Conservation (phyloP, 192 early-diverging fungal genomes). For the Chytriomyces confervae region DNA sequence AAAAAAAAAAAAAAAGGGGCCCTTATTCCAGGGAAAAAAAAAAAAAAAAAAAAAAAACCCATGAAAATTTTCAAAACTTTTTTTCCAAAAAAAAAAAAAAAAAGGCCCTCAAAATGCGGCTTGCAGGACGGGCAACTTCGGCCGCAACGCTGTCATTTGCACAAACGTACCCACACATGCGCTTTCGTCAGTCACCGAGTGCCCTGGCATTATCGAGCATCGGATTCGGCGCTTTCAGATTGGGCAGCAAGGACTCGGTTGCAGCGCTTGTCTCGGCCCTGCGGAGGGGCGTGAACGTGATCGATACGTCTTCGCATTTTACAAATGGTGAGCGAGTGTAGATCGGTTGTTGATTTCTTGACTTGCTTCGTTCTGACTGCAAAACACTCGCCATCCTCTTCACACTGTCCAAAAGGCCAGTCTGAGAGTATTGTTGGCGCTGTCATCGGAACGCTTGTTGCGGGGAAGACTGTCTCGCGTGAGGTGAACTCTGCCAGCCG, state of each 20-base stretch:
- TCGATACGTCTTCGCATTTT: conserved; percentile 78
- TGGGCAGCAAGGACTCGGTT: conserved; percentile 39
- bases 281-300: conserved; percentile 68
- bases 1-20: no score
- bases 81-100: no score
- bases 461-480: conserved; percentile 44
- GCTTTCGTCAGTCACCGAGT: no score
- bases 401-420: conserved; percentile 43
- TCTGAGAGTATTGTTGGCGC: conserved; percentile 67
- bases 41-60: no score
- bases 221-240: conserved; percentile 73
- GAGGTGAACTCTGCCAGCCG: conserved; percentile 44
- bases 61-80: no score
- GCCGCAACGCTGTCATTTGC: no score
- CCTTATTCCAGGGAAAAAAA: no score
- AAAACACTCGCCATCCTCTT: not conserved
- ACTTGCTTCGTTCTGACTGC: not conserved
- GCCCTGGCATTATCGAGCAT: conserved; percentile 31
- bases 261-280: conserved; percentile 63
- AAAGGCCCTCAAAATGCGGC: no score
- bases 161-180: no score
- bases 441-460: conserved; percentile 45
- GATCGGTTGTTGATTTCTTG: not conserved
- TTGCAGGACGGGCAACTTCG: no score
- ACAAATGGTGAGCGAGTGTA: conserved; percentile 54